These are phyloP conservation scores for Suillus brevipes DNA, from an alignment of 768 basidiomycete species.

Conservation along the genomic window DNA sequence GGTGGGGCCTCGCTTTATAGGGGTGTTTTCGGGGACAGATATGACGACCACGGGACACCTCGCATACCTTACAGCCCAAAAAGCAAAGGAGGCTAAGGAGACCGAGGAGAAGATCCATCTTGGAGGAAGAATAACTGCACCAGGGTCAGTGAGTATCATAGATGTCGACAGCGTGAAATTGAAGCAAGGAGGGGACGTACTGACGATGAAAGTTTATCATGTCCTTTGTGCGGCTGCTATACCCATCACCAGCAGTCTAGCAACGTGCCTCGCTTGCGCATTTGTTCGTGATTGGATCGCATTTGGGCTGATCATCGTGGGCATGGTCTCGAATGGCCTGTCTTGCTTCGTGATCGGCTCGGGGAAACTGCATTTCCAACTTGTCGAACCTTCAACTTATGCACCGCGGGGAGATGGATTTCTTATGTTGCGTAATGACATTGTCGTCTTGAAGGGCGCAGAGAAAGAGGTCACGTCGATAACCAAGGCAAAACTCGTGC, in stretches of 20 bases:
- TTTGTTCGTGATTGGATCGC: constrained; percentile 29
- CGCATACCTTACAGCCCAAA: constrained; percentile 28
- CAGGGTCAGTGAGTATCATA: constrained; percentile 21
- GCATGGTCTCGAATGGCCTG: constrained; percentile 34
- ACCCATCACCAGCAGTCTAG: constrained; percentile 26
- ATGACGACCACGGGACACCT: constrained; percentile 33
- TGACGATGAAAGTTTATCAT: constrained; percentile 4
- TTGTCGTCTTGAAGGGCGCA: constrained; percentile 30
- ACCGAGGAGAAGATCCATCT: neutral
- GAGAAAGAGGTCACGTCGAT: constrained; percentile 30
- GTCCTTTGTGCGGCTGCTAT: constrained; percentile 20
- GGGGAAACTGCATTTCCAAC: constrained; percentile 20
- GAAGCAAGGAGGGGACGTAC: constrained; percentile 14
- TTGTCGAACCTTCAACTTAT: constrained; percentile 16
- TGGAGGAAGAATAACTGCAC: constrained; percentile 22
- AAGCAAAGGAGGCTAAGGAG: constrained; percentile 14
- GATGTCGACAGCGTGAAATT: constrained; percentile 25
- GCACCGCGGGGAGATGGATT: constrained; percentile 31
- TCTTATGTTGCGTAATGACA: constrained; percentile 18
- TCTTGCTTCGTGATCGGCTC: constrained; percentile 32
- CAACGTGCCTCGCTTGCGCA: constrained; percentile 28
- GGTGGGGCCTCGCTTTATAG: constrained; percentile 28
- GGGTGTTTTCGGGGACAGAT: constrained; percentile 28
- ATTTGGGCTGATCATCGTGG: constrained; percentile 33
- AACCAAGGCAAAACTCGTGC: constrained; percentile 27